Conservation (phyloP, 73 alveolate species). For the Tetrahymena malaccensis region DNA sequence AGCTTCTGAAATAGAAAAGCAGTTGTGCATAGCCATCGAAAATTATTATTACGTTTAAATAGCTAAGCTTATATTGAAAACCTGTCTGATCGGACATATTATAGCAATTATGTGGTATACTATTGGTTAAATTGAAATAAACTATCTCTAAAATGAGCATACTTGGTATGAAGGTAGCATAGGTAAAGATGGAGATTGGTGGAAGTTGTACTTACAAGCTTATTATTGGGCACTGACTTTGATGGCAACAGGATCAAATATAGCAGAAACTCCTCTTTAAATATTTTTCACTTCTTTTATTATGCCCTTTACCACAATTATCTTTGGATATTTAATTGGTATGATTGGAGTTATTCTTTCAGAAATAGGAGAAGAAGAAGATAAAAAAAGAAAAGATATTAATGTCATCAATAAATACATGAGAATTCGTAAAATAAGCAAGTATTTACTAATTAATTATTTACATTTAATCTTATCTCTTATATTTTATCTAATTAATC, state of each 20-base stretch:
- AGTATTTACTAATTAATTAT: not conserved
- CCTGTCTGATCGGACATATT: not conserved
- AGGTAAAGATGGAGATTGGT: not conserved
- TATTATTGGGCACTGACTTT: not conserved
- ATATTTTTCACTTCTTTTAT: not conserved
- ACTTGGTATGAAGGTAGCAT: not conserved
- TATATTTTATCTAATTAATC: too few species aligned
- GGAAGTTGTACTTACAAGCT: not conserved
- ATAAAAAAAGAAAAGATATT: not conserved
- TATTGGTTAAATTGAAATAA: not conserved
- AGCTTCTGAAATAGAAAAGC: not conserved
- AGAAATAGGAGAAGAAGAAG: not conserved
- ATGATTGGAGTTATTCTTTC: not conserved
- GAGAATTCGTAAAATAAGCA: not conserved
- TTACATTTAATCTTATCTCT: too few species aligned
- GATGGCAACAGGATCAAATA: not conserved
- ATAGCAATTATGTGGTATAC: not conserved
- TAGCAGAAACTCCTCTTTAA: not conserved
- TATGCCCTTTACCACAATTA: not conserved
- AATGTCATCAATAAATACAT: not conserved
- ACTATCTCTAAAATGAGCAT: not conserved
- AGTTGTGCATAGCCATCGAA: not conserved
- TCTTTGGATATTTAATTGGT: not conserved
- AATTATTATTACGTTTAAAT: not conserved
- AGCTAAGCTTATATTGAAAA: not conserved